Percentiles rank a stretch among this genome's conserved stretches.
Evolutionary conservation across 768 basidiomycete species (phyloP).

Genomic region (Mycena haematopus): DNA sequence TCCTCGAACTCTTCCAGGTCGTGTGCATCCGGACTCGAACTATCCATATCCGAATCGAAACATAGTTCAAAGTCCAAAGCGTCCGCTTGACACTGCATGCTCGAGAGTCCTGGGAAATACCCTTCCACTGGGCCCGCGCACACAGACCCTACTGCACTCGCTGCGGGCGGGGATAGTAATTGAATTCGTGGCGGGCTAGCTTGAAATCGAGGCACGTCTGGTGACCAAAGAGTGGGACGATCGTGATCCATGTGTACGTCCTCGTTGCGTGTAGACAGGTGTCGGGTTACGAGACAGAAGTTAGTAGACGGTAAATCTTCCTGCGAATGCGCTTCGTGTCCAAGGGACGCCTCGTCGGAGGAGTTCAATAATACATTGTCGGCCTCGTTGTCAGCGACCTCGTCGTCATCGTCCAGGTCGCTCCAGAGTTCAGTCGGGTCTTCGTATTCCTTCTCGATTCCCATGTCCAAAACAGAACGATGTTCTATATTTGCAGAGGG

Average conservation of each 20-base stretch:
- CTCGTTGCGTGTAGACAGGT: constrained; percentile 12
- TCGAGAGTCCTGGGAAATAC: constrained; percentile 28
- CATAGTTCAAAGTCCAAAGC: constrained; percentile 25
- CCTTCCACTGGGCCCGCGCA: constrained; percentile 14
- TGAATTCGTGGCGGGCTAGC: constrained; percentile 10
- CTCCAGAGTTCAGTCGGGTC: constrained; percentile 26
- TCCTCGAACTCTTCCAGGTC: constrained; percentile 24
- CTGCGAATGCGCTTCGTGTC: neutral
- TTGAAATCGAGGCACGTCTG: constrained; percentile 17
- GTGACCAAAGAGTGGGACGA: constrained; percentile 25
- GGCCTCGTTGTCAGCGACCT: neutral
- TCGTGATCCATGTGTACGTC: constrained; percentile 23
- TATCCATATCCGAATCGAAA: constrained; percentile 27
- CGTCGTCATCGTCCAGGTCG: constrained; percentile 24
- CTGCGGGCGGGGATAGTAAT: constrained; percentile 15
- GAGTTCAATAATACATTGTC: constrained; percentile 15
- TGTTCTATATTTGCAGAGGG: constrained; percentile 22
- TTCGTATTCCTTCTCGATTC: constrained; percentile 22
- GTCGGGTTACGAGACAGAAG: constrained; percentile 20
- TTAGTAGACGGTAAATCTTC: neutral
- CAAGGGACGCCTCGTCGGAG: neutral
- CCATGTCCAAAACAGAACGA: constrained; percentile 10
- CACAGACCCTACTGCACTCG: neutral
- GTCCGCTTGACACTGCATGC: constrained; percentile 19
- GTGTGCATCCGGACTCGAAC: constrained; percentile 13